Evolutionary conservation across 2,329 filamentous ascomycete species (phyloP).

Genomic region (Myriosclerotinia scirpicola): DNA sequence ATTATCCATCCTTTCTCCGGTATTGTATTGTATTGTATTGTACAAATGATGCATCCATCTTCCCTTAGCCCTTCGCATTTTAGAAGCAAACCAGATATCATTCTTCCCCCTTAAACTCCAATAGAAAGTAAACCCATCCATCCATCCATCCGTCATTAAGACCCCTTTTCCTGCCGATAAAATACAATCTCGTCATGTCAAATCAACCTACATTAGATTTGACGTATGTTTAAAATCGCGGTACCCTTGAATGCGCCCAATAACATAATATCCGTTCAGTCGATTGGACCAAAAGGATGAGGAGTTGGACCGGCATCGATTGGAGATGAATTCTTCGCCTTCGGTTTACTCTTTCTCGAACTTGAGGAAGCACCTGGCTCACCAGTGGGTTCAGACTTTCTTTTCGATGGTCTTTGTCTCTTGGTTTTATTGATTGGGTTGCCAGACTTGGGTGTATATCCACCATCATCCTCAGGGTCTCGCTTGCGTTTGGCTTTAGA

Average conservation of each 20-base stretch:
- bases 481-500: slow-evolving; percentile 45
- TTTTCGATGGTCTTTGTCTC: slow-evolving; percentile 37
- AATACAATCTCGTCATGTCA: slow-evolving; percentile 8
- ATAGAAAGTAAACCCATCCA: not conserved
- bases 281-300: slow-evolving; percentile 23
- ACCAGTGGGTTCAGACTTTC: slow-evolving; percentile 25
- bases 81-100: slow-evolving; percentile 13
- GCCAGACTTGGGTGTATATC: slow-evolving; percentile 60
- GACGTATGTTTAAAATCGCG: not conserved
- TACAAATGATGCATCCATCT: not conserved
- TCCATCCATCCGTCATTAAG: slow-evolving; percentile 10
- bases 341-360: slow-evolving; percentile 23
- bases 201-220: not conserved
- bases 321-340: slow-evolving; percentile 17
- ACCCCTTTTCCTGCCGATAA: not conserved
- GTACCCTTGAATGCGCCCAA: not conserved
- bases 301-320: not conserved
- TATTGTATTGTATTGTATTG: not conserved
- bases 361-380: slow-evolving; percentile 13
- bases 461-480: slow-evolving; percentile 53
- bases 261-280: not conserved
- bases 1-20: not conserved
- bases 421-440: slow-evolving; percentile 35
- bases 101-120: not conserved
- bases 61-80: not conserved